Percentiles rank a stretch among this genome's conserved stretches.
phyloP scores from a whole-genome alignment of 768 basidiomycete species.

The Lactifluus subvellereus region DNA sequence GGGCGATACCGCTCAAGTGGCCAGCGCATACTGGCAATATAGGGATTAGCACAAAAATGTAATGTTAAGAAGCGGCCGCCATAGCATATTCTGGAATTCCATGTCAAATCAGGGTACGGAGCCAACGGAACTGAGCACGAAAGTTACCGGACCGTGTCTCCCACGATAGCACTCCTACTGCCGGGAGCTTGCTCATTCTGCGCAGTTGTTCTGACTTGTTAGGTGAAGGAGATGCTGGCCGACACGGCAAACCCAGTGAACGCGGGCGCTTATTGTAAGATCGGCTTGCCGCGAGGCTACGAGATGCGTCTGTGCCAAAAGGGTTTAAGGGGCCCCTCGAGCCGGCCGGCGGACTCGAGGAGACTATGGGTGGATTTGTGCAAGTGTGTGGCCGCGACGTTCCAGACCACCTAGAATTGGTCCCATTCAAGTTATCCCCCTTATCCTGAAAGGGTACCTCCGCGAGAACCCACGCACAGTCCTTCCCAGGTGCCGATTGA shows the following conservation, averaged over 20 bases:
- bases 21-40: neutral
- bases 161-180: neutral
- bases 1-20: neutral
- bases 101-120: neutral
- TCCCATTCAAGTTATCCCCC: neutral
- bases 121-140: neutral
- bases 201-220: neutral
- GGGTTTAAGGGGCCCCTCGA: neutral
- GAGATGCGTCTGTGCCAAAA: slow-evolving; percentile 1
- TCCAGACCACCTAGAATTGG: slow-evolving; percentile 10
- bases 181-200: neutral
- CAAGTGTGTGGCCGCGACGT: neutral
- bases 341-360: slow-evolving; percentile 11
- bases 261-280: neutral
- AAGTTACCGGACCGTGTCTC: neutral
- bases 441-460: slow-evolving; percentile 2
- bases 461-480: neutral
- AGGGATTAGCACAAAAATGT: neutral
- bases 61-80: neutral
- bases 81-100: slow-evolving; percentile 9
- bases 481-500: neutral
- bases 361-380: neutral
- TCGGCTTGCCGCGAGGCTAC: slow-evolving; percentile 8
- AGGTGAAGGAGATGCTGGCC: neutral
- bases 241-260: neutral